A percentile compares a stretch with the other conserved stretches of the same genome.
phyloP scores from a whole-genome alignment of 176 grass and related monocot genomes.

The sorghum (Sorghum bicolor) region DNA sequence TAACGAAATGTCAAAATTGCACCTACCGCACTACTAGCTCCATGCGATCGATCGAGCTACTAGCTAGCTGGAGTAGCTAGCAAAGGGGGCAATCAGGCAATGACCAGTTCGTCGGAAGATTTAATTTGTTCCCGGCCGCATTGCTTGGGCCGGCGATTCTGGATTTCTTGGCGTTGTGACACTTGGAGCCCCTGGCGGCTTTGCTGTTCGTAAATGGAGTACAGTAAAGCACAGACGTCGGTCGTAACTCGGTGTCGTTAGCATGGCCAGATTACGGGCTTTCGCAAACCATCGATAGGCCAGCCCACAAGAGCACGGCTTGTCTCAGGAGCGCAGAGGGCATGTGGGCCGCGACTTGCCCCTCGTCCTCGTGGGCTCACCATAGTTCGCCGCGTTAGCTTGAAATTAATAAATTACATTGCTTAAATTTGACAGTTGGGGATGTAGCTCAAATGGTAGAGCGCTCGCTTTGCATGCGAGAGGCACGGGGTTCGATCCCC shows the following conservation, averaged over 20 bases:
- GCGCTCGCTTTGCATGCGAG: conserved; percentile 98
- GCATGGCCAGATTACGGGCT: too few relatives aligned
- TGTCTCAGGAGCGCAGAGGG: too few relatives aligned
- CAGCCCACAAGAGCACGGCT: too few relatives aligned
- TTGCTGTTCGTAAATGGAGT: not conserved
- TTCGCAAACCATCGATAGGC: too few relatives aligned
- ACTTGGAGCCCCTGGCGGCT: not conserved
- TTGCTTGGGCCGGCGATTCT: not conserved
- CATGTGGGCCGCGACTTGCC: too few relatives aligned
- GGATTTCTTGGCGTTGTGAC: not conserved
- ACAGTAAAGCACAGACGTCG: too few relatives aligned
- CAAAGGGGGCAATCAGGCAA: not conserved
- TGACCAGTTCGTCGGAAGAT: too few relatives aligned
- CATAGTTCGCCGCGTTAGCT: not conserved
- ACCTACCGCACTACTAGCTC: not conserved
- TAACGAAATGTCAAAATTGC: not conserved
- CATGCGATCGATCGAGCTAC: too few relatives aligned
- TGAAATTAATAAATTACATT: too few relatives aligned
- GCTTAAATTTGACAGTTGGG: not conserved
- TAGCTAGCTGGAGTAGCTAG: not conserved
- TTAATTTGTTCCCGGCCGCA: not conserved
- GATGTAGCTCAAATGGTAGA: conserved; percentile 98
- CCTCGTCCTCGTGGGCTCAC: not conserved
- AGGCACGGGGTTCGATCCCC: conserved; percentile 98
- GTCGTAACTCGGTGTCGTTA: too few relatives aligned